phyloP scores from a whole-genome alignment of 2,329 filamentous ascomycete species.

The Aspergillus japonicus region DNA sequence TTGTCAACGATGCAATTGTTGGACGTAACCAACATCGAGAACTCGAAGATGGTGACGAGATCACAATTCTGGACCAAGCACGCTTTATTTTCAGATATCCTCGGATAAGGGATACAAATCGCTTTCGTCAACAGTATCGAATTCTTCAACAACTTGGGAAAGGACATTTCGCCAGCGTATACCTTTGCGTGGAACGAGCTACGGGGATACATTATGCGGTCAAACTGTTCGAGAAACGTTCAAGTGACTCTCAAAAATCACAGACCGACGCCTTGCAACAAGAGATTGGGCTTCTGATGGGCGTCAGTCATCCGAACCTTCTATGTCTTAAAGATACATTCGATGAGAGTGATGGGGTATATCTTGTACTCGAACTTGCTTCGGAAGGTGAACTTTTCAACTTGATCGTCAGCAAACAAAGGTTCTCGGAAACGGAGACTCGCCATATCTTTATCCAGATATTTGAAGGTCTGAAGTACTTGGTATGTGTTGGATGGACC shows the following conservation, averaged over 20 bases:
- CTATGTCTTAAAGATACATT: conserved; percentile 94
- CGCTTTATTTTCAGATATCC: conserved; percentile 93
- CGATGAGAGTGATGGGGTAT: conserved; percentile 85
- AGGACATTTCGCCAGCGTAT: conserved; percentile 92
- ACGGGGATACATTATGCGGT: conserved; percentile 83
- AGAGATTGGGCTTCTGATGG: conserved; percentile 94
- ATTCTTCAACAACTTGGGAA: conserved; percentile 84
- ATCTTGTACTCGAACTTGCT: conserved; percentile 86
- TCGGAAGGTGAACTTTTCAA: conserved; percentile 95
- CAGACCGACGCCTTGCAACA: conserved; percentile 87
- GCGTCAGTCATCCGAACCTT: conserved; percentile 91
- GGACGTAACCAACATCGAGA: conserved; percentile 90
- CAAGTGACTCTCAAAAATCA: conserved; percentile 76
- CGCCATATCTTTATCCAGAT: conserved; percentile 86
- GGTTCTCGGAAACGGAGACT: conserved; percentile 78
- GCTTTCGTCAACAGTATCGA: conserved; percentile 82
- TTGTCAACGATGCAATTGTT: conserved; percentile 86
- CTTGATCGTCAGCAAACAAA: conserved; percentile 85
- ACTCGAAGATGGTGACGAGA: conserved; percentile 84
- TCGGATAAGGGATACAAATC: conserved; percentile 67
- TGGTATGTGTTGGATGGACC: conserved; percentile 58
- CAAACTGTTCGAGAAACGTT: conserved; percentile 87
- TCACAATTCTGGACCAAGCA: conserved; percentile 79
- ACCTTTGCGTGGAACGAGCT: conserved; percentile 81
- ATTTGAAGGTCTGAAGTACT: conserved; percentile 90